These are phyloP conservation scores for Hypericum androsaemum DNA, from an alignment of 345 rosid species.

Conservation along the genomic window DNA sequence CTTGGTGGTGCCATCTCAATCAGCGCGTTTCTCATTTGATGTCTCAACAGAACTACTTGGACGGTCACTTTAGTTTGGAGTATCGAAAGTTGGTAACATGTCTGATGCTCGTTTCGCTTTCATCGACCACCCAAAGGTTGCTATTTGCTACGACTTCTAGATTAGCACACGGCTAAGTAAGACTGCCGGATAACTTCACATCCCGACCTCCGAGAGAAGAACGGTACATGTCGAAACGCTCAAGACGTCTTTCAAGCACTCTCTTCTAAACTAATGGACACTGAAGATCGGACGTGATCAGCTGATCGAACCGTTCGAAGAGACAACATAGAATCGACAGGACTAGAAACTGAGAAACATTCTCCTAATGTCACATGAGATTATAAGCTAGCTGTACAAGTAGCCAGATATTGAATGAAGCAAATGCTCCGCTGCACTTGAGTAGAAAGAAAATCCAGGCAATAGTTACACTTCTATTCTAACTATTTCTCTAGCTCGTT, in stretches of 20 bases:
- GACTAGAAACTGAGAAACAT: no score
- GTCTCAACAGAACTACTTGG: no score
- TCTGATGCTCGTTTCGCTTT: conserved; percentile 11
- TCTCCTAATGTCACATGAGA: no score
- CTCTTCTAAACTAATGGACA: conserved; percentile 26
- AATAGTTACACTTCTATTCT: no score
- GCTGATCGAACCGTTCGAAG: no score
- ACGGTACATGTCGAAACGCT: conserved; percentile 21
- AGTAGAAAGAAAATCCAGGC: no score
- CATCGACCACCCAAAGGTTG: conserved; percentile 18
- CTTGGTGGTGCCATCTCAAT: no score
- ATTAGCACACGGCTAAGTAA: conserved; percentile 7
- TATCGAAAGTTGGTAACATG: background rate
- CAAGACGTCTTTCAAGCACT: conserved; percentile 40
- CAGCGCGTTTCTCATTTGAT: conserved; percentile 2
- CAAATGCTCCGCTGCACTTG: no score
- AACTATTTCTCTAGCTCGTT: no score
- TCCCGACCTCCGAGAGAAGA: conserved; percentile 14
- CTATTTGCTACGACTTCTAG: conserved; percentile 13
- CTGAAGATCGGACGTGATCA: conserved; percentile 11
- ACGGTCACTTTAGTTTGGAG: conserved; percentile 3
- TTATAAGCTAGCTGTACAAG: no score
- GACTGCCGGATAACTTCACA: conserved; percentile 20
- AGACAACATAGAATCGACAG: no score
- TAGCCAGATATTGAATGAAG: no score